These are phyloP conservation scores for Fusarium fracticaudum DNA, from an alignment of 2,329 filamentous ascomycete genomes.

Conservation along the genomic window DNA sequence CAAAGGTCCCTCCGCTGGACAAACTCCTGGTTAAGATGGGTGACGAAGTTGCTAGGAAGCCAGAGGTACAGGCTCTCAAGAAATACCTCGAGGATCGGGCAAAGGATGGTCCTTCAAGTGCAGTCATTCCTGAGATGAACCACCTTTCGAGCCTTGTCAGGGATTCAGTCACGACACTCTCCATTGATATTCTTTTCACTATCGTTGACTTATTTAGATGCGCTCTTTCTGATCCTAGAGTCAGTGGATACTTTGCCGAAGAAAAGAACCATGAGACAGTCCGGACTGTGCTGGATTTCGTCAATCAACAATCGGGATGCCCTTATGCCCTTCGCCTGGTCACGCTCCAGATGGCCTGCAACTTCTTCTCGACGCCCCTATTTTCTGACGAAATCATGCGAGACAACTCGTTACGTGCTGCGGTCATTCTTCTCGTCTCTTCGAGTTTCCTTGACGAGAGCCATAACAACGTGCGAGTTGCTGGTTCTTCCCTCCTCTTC, in stretches of 20 bases:
- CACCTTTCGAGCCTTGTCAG: constrained; percentile 71
- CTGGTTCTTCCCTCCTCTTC: constrained; percentile 84
- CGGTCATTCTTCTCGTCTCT: constrained; percentile 76
- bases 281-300: constrained; percentile 66
- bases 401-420: constrained; percentile 60
- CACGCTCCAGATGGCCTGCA: constrained; percentile 83
- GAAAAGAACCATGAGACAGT: constrained; percentile 74
- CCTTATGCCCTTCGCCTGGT: constrained; percentile 88
- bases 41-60: constrained; percentile 59
- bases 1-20: constrained; percentile 81
- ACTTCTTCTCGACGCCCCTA: constrained; percentile 80
- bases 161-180: constrained; percentile 63
- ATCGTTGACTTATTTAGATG: constrained; percentile 86
- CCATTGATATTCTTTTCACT: constrained; percentile 76
- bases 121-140: constrained; percentile 75
- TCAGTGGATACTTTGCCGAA: constrained; percentile 85
- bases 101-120: constrained; percentile 68
- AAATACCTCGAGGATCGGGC: constrained; percentile 75
- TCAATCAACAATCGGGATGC: constrained; percentile 65
- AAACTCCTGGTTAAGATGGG: constrained; percentile 87
- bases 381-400: constrained; percentile 72
- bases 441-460: constrained; percentile 81
- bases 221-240: constrained; percentile 77
- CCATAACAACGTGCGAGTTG: constrained; percentile 79
- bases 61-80: constrained; percentile 71